Base-by-base conservation (phyloP, 257 asterid species). In the Solanum stenotomum region DNA sequence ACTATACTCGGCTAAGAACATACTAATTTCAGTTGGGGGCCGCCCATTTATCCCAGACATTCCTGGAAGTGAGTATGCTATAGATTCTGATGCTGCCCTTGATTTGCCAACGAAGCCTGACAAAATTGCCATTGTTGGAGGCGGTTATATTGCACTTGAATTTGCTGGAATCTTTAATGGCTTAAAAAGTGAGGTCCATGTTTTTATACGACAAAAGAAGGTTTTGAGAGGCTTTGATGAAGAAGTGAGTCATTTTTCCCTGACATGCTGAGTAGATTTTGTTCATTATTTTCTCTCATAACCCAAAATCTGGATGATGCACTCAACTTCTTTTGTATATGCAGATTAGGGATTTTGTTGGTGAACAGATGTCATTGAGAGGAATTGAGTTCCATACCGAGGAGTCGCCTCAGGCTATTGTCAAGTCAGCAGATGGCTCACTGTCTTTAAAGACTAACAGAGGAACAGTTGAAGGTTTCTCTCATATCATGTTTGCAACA, bases 161-260 rank as follows among this genome's bases (percentile, higher is more conserved):
- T 97, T 97, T 93, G 99, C 99, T 89, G 99, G 99, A 87, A 97
- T 97, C 90, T 97, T 97, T 92, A 97, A 95, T 90, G 99, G 99
- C 85, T 92, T 97, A 94, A 86, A 8, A 61, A 97, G 97, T 72
- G 92, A 94, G 81, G 99, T 97, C 85, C 99, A 97, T 90, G 94
- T 97, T 71, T 97, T 97, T 91, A 95, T 96, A 88, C 93, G 99
- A 91, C 99, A 97, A 92, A 95, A 96, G 88, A 91, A 96, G 90
- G 92, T 97, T 83, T 90, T 97, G 90, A 93, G 99, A 93, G 99
- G 98, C 87, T 97, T 97, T 85, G 99, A 96, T 90, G 99, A 97
- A 92, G 99, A 97, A 97, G 99, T 94, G 88, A 34, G 88, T 49
- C 25, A 52, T 72, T 37, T 86, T 52, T 79, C 52, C 49, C 35